Base-by-base conservation (phyloP, 176 grass and related monocot species). In the Echinochloa phyllopogon region DNA sequence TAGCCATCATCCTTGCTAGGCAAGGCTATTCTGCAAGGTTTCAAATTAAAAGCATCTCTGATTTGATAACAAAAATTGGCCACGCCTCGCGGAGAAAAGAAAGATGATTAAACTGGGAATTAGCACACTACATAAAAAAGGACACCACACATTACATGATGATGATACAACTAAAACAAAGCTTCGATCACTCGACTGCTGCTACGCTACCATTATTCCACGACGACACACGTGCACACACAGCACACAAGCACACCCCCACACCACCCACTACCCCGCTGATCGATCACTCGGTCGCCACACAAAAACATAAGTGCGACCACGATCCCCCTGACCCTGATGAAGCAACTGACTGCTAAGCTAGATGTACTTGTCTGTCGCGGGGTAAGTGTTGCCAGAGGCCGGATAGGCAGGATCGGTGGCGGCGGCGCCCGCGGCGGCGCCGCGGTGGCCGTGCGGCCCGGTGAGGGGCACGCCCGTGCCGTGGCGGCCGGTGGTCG, bases 391-490 rank as follows among this genome's bases (percentile, higher is more conserved):
- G 76, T 24, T 18, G 72, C 64, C 77, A 69, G 65, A 0, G 63
- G 70, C 7, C 20, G 64, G 51, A 44, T 92, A 73, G 13, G 84
- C 71, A 0, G 81, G 84, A 44, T 84, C 61, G 27, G 17, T 42
- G 14, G 33, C 90, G 0, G 69, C 59, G 20, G 38, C 72, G 2
- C 4, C 16, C n/a, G n/a, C n/a, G 16, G 42, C 42, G n/a, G 84
- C 51, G 15, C 7, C 38, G 55, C 10, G 44, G 65, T 77, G 65
- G 64, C 76, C 80, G 36, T 69, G 88, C 33, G 65, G 44, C 0
- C 86, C 70, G 56, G 84, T 81, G 33, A 87, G 87, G 12, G 91
- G 91, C 45, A 89, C 87, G 25, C 51, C 81, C 50, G 87, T 83
- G 74, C 81, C 77, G 76, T 72, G 81, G 82, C 63, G 58, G 4